Evolutionary conservation across 805 yeast genomes (phyloP), one percentile per base, ranked within the genome.

Genomic region (Saccharomycodes ludwigii): DNA sequence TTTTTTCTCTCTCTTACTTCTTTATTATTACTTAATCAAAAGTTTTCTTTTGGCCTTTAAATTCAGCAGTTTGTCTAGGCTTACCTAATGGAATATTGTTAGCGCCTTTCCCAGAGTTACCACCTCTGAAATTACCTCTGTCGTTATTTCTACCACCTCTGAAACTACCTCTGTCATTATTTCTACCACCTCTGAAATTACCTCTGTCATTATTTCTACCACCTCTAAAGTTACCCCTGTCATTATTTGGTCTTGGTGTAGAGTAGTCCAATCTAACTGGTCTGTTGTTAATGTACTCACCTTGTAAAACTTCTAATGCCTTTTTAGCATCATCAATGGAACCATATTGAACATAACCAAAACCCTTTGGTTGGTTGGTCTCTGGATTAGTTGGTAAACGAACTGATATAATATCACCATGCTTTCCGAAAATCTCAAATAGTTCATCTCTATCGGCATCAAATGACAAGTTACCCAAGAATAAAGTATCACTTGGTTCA

Each of bases 311-410:
- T 42, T 78, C 84, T 41, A 81, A 63, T 35, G 97, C 97, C 40
- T 76, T 71, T 61, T 77, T 72, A 47, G 98, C 96, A 58, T 83
- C 94, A 27, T 86, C 97, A 42, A 81, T 66, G 37, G 78, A 68
- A 28, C 80, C 66, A 56, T 72, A 88, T 66, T 91, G 97, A 36
- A 88, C 95, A 63, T 91, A 91, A 45, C 97, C 98, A 65, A 91
- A 91, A 47, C 98, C 98, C 74, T 91, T 91, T 61, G 94, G 94
- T 66, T 88, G 95, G 60, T 85, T 94, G 43, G 97, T 86, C 61
- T 88, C 97, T 53, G 95, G 96, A 66, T 91, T 93, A 27, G 97
- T 88, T 60, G 98, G 98, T 46, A 91, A 67, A 68, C 98, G 79
- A 47, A 85, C 86, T 40, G 94, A 82, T 34, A 84, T 63, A 40